Evolutionary conservation across 2,329 filamentous ascomycete genomes (phyloP).

Genomic region (Nannizziopsis barbatae): DNA sequence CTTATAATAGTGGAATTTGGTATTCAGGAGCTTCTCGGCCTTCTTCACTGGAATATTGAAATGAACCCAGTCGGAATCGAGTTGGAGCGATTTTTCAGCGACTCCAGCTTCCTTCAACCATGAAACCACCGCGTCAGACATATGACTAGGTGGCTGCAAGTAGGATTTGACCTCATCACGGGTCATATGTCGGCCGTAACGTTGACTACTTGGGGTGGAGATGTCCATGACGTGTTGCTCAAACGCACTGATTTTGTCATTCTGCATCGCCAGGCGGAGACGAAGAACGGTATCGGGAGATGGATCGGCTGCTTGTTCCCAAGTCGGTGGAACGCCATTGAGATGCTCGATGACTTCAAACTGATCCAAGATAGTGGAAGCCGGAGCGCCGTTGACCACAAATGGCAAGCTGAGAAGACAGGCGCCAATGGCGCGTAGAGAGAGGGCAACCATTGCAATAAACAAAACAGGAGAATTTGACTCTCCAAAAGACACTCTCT

Average conservation of each 20-base stretch:
- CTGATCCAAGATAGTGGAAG: conserved; percentile 1
- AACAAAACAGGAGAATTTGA: background rate
- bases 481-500: background rate
- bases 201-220: conserved; percentile 48
- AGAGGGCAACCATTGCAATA: conserved; percentile 9
- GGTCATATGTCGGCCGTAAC: conserved; percentile 53
- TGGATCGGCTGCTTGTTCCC: conserved; percentile 23
- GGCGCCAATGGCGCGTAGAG: conserved; percentile 11
- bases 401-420: conserved; percentile 11
- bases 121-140: conserved; percentile 39
- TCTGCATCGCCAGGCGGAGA: conserved; percentile 41
- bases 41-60: conserved; percentile 28
- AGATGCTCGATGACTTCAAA: conserved; percentile 15
- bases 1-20: conserved; percentile 11
- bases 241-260: conserved; percentile 42
- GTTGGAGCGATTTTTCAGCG: conserved; percentile 34
- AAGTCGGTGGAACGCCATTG: conserved; percentile 24
- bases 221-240: conserved; percentile 51
- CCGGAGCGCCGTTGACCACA: conserved; percentile 9
- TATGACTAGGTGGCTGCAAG: conserved; percentile 42
- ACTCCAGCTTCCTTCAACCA: conserved; percentile 49
- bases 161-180: conserved; percentile 48
- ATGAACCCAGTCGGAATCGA: conserved; percentile 51
- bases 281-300: conserved; percentile 33
- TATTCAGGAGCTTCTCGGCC: conserved; percentile 12